Evolutionary conservation across 1,284 basidiomycete species (phyloP), one percentile per base, ranked within the genome.

Genomic region (Cutaneotrichosporon sp.): DNA sequence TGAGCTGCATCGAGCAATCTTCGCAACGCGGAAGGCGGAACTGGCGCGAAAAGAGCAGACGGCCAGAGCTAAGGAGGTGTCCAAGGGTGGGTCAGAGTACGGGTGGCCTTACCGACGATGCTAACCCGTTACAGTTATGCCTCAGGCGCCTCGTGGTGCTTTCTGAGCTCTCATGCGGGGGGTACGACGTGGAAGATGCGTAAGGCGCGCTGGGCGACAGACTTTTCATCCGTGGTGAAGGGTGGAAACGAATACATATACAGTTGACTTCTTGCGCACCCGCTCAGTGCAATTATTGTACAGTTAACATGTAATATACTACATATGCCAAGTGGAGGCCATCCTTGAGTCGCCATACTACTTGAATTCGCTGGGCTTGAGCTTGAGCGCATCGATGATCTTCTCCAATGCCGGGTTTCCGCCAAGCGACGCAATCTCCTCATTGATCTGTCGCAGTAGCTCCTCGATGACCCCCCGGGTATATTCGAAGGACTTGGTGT

Each of bases 401-500:
- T 47, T 60, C 37, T 72, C 70, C 54, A 76, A 52, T 32, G 49
- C 50, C 39, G 25, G 46, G 51, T 76, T 76, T 24, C 72, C 74
- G 1, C 73, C 72, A 20, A 76, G 46, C 16, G 59, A 49, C n/a
- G 33, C 32, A 9, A 76, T 57, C 60, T 76, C 73, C n/a, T 61
- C 65, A 38, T 62, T 41, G 10, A 75, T 63, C 59, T 74, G 72
- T 25, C 27, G 38, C 14, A 85, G 82, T 3, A 58, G 35, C 41
- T 46, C 42, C 3, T 46, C 49, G 11, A 57, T 38, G 17, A 57
- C 86, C 0, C 71, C 59, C 1, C 82, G 74, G 0, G 87, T 89
- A 65, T 90, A 90, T 1, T 81, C 82, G 62, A 90, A 89, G 0
- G 87, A 87, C 52, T 81, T 79, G 0, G 88, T 90, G 25, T 80